These are phyloP conservation scores for Phytopythium ostracodes DNA, from an alignment of 352 stramenopile species.

Conservation along the genomic window DNA sequence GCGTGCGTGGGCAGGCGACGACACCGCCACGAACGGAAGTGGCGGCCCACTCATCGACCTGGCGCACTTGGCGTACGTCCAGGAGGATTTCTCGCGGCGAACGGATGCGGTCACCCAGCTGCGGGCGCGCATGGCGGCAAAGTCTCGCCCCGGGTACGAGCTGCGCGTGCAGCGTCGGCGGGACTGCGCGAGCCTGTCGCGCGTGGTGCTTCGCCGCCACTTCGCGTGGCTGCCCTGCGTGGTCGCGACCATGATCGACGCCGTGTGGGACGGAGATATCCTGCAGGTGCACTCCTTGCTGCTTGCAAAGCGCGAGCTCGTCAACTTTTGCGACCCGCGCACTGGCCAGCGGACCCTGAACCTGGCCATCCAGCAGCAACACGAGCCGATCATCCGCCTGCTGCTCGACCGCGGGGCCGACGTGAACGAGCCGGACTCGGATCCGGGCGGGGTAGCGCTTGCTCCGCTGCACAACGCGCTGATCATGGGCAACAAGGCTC, in stretches of 20 bases:
- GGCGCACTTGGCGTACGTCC: constrained; percentile 64
- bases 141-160: constrained; percentile 59
- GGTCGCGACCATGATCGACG: constrained; percentile 50
- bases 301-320: constrained; percentile 37
- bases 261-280: constrained; percentile 76
- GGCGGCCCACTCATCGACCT: constrained; percentile 62
- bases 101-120: constrained; percentile 53
- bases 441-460: constrained; percentile 22
- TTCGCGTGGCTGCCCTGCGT: constrained; percentile 69
- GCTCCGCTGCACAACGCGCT: constrained; percentile 70
- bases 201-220: constrained; percentile 53
- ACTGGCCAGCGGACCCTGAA: constrained; percentile 63
- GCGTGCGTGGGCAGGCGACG: constrained; percentile 35
- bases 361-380: constrained; percentile 74
- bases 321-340: constrained; percentile 38
- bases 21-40: not conserved
- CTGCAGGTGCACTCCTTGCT: constrained; percentile 62
- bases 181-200: constrained; percentile 36
- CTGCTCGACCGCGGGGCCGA: constrained; percentile 67
- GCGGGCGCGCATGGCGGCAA: constrained; percentile 49
- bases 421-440: constrained; percentile 59
- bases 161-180: constrained; percentile 51
- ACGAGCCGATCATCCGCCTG: constrained; percentile 66
- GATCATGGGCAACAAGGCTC: constrained; percentile 82
- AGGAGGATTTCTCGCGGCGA: constrained; percentile 57